Base-by-base conservation (phyloP, 1,284 basidiomycete species). In the Sphaerobolus stellatus region DNA sequence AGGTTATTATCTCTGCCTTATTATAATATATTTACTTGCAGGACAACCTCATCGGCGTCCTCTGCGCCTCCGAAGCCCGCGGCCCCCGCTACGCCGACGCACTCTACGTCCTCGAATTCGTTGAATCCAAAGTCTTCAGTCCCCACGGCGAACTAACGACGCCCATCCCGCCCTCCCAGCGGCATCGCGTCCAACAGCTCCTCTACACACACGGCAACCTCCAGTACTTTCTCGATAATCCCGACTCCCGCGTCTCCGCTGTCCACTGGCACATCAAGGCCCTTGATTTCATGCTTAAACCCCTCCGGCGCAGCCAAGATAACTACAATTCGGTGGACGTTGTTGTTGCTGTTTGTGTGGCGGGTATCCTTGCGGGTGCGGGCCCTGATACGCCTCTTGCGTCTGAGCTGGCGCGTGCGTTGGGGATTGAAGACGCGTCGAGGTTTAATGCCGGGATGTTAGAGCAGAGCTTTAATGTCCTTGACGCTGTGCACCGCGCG, bases 161-260 rank as follows among this genome's bases (percentile, higher is more conserved):
- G 18, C 18, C 48, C 41, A 60, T 76, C 14, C 69, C 71, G 0
- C 51, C 62, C 38, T 62, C 64, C 16, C 72, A 76, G 48, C 60
- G 70, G 2, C 70, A 74, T 47, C 69, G 75, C 1, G 59, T 77
- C 1, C 75, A 76, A 57, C 74, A 74, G 56, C 58, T 75, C n/a
- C 70, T 75, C 47, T 73, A 74, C 59, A 73, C 75, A 28, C 70
- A 70, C 56, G 75, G 72, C 13, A 77, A 74, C 54, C 61, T 76
- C 20, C 69, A 69, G 30, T 53, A 50, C 30, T 24, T 47, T n/a
- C 13, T 43, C 8, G 48, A 49, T 29, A 20, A 11, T 54, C 58
- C 56, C 24, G 59, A 50, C 43, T 57, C 62, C 46, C 62, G 67
- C 27, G 63, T 66, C 31, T 58, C 66, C 30, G 78, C 77, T 43